Evolutionary conservation across 1,284 basidiomycete genomes (phyloP), one percentile per base, ranked within the genome.

Genomic region (Irpex sp.): DNA sequence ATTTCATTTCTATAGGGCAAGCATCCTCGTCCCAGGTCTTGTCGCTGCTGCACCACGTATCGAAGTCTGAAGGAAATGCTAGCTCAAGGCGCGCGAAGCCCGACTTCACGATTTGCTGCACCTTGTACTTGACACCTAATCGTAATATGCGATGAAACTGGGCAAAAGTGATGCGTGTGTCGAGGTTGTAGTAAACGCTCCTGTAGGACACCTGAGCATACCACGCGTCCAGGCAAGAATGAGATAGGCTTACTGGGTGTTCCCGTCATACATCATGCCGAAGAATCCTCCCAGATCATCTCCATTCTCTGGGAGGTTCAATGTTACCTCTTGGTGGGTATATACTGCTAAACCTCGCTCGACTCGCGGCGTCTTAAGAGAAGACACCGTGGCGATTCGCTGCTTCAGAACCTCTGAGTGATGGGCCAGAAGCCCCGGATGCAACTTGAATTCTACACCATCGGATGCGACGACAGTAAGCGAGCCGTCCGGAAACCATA

Each of bases 271-370:
- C n/a, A 64, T 26, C 8, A 59, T 15, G 8, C 36, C 21, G 15
- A 64, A 54, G 8, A 64, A 54, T 31, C 34, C 19, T 17, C 26
- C 63, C 6, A 64, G 57, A 4, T 64, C 59, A 8, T 49, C 26
- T 8, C 59, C 56, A 17, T 31, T n/a, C 36, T 64, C 63, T 5
- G 19, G 21, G 5, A 64, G 47, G n/a, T 40, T 59, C 17, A 64
- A 17, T 31, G 31, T 36, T 11, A 31, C 15, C 54, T 57, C 52
- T 21, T 19, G n/a, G 26, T 7, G 1, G 31, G 31, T 34, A 34
- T 34, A 4, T 34, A 34, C 31, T 34, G 31, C 31, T 34, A 34
- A 34, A 34, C 31, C 31, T 34, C 31, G 31, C 5, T 34, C 31
- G 31, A 34, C 31, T 34, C 31, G 31, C 31, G 31, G 31, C 31